Base-by-base conservation (phyloP, 164 flowering plant genomes). In the Nymphaea colorata region DNA sequence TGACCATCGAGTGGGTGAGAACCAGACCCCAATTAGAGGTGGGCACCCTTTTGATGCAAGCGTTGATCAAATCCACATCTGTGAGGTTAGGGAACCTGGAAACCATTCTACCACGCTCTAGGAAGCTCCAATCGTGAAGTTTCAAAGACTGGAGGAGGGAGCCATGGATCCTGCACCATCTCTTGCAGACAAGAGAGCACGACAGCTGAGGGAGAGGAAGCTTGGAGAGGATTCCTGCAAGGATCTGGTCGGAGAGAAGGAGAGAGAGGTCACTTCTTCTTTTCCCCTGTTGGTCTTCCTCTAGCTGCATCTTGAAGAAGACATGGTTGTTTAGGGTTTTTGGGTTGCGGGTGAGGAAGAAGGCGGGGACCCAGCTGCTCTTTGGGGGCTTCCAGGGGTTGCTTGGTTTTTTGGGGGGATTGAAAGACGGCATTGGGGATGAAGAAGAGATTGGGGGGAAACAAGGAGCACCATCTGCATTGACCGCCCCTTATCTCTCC, bases 81-180 rank as follows among this genome's bases (percentile, higher is more conserved):
- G 69, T 72, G 3, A 91, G 81, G 71, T 87, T 87, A 0, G 98
- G 96, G 70, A 91, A 89, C 15, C 97, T 75, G 3, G 70, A 72
- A 67, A 82, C 67, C 64, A 91, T 78, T 51, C 90, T 67, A 53
- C 97, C 90, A 1, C 91, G 83, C 15, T 74, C 72, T 4, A 91
- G 82, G 66, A 87, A 91, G 2, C 71, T 75, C 92, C 90, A 91
- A 61, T 91, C 96, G 5, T 85, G 76, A 36, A 91, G 71, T 77
- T 73, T 84, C 14, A 91, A 41, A 6, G 87, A 84, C 59, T 83
- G 79, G 11, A 82, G 78, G 4, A 89, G 82, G 7, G 86, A 82
- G 12, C 96, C 98, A 42, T 81, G 81, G 57, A 91, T 81, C 64
- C 67, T 64, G 15, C 87, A 68, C 97, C 98, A 91, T 43, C 93